Percentiles rank a stretch among this genome's conserved stretches.
phyloP scores from a whole-genome alignment of 768 basidiomycete genomes.

The Pisolithus microcarpus region DNA sequence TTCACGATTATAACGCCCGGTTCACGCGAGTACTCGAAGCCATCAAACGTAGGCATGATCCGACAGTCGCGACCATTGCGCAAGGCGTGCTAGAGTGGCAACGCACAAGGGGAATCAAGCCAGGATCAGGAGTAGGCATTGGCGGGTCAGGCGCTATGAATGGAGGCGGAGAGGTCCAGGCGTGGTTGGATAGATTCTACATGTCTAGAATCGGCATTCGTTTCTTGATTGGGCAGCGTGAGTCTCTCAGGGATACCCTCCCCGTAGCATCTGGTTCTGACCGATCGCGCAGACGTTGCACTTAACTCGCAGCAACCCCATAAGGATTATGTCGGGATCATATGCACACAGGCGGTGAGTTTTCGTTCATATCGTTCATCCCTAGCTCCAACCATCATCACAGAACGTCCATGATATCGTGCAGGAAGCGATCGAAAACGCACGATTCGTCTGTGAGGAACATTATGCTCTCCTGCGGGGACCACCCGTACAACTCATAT shows the following conservation, averaged over 20 bases:
- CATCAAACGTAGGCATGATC: slow-evolving; percentile 94
- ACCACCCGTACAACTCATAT: slow-evolving; percentile 94
- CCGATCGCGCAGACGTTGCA: slow-evolving; percentile 64
- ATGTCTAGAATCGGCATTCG: slow-evolving; percentile 94
- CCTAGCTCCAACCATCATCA: slow-evolving; percentile 1
- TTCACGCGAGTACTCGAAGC: slow-evolving; percentile 83
- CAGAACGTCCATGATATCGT: slow-evolving; percentile 95
- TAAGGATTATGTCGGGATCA: slow-evolving; percentile 91
- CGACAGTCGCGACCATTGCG: slow-evolving; percentile 94
- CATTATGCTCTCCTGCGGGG: slow-evolving; percentile 95
- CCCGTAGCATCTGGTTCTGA: slow-evolving; percentile 1
- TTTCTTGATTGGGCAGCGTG: slow-evolving; percentile 94
- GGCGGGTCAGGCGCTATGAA: slow-evolving; percentile 34
- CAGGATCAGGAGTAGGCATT: slow-evolving; percentile 23
- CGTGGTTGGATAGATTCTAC: slow-evolving; percentile 96
- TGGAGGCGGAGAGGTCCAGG: slow-evolving; percentile 84
- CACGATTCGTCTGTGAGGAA: slow-evolving; percentile 90
- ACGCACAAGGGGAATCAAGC: slow-evolving; percentile 33
- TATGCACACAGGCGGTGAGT: slow-evolving; percentile 84
- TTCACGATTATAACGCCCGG: slow-evolving; percentile 85
- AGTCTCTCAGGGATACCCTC: slow-evolving; percentile 20
- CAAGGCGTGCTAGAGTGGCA: slow-evolving; percentile 99
- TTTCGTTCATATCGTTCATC: not conserved
- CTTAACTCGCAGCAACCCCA: slow-evolving; percentile 89
- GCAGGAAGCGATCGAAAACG: slow-evolving; percentile 98